These are phyloP conservation scores for Phlegmacium glaucopus DNA, from an alignment of 768 basidiomycete genomes.

Conservation along the genomic window DNA sequence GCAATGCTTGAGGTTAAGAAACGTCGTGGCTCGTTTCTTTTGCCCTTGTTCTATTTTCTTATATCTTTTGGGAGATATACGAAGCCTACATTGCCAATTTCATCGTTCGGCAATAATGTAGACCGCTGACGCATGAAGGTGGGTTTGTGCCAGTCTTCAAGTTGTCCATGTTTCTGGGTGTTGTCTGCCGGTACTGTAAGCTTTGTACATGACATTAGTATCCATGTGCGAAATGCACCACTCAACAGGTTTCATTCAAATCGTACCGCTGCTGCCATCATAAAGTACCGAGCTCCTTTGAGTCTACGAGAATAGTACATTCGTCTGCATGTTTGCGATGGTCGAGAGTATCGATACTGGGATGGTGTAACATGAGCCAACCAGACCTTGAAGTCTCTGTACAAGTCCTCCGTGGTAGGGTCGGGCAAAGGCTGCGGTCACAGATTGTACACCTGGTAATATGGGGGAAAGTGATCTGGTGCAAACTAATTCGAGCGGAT, in stretches of 20 bases:
- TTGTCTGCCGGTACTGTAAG: conserved; percentile 16
- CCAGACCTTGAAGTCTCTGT: conserved; percentile 20
- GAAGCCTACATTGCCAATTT: conserved; percentile 22
- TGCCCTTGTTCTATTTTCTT: conserved; percentile 15
- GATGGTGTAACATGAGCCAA: conserved; percentile 26
- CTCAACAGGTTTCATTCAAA: conserved; percentile 20
- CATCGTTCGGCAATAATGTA: conserved; percentile 19
- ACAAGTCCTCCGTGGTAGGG: conserved; percentile 20
- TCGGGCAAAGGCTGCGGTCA: conserved; percentile 16
- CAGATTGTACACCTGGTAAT: conserved; percentile 16
- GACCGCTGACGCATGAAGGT: conserved; percentile 21
- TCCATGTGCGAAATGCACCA: neutral
- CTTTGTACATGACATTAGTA: neutral
- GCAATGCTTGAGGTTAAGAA: conserved; percentile 19
- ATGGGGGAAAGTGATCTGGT: conserved; percentile 17
- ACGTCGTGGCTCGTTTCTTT: conserved; percentile 18
- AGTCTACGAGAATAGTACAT: conserved; percentile 17
- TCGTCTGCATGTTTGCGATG: conserved; percentile 13
- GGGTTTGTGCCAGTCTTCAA: conserved; percentile 8
- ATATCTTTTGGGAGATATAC: conserved; percentile 12
- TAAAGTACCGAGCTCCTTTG: conserved; percentile 13
- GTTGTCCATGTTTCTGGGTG: conserved; percentile 14
- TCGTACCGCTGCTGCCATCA: conserved; percentile 10
- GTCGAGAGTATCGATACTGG: conserved; percentile 19
- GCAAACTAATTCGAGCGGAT: conserved; percentile 32